Conservation (phyloP, 495 filamentous ascomycete species). For the Aspergillus sparsus region DNA sequence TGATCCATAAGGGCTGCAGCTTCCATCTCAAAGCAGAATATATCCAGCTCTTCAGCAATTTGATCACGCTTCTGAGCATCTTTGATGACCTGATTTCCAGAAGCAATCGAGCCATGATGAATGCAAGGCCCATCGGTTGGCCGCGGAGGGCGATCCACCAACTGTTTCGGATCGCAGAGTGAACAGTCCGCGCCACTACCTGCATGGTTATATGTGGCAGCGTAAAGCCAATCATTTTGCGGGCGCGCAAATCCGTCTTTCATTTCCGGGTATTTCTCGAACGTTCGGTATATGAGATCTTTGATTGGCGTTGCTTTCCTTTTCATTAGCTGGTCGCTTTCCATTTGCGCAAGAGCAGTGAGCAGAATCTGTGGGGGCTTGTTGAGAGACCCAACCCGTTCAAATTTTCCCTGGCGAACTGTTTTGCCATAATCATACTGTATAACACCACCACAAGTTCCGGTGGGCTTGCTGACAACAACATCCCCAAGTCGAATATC, state of each 20-base stretch:
- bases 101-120: neutral
- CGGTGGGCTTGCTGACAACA: neutral
- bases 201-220: neutral
- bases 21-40: conserved; percentile 9
- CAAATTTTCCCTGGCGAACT: neutral
- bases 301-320: neutral
- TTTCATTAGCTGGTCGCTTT: neutral
- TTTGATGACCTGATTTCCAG: neutral
- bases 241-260: neutral
- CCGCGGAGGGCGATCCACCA: neutral
- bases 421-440: neutral
- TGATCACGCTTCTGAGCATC: neutral
- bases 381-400: conserved; percentile 2
- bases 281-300: neutral
- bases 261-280: neutral
- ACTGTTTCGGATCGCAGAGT: neutral
- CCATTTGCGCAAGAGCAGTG: neutral
- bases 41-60: neutral
- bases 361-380: conserved; percentile 2
- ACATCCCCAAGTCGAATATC: neutral
- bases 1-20: neutral
- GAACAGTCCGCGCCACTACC: neutral
- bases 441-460: conserved; percentile 9
- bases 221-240: neutral
- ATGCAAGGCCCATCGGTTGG: neutral